phyloP scores from a whole-genome alignment of 2,329 filamentous ascomycete genomes.

The Tolypocladium inflatum region DNA sequence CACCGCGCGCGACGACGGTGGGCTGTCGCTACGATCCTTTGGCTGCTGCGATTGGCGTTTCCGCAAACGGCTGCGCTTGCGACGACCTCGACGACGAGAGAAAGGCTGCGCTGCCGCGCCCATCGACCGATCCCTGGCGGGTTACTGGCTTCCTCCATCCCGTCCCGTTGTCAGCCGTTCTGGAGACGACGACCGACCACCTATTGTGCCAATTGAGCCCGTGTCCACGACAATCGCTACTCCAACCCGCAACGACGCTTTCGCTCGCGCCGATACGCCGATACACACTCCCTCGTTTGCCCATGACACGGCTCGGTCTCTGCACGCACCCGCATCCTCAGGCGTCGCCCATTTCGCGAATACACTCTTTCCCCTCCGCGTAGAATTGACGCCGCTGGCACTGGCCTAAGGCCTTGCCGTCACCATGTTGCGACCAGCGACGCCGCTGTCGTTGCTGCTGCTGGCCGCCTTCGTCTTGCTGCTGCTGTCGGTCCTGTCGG shows the following conservation, averaged over 20 bases:
- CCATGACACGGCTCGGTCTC: not conserved
- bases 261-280: not conserved
- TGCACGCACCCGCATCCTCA: not conserved
- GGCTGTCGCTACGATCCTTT: not conserved
- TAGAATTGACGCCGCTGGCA: not conserved
- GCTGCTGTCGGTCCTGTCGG: constrained; percentile 80
- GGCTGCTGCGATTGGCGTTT: not conserved
- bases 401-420: constrained; percentile 10
- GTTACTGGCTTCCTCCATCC: not conserved
- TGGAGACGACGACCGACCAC: not conserved
- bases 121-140: not conserved
- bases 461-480: constrained; percentile 77
- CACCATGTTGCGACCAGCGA: constrained; percentile 83
- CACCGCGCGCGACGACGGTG: not conserved
- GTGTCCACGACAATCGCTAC: not conserved
- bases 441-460: constrained; percentile 79
- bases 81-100: not conserved
- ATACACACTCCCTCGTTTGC: not conserved
- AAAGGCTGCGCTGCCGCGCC: not conserved
- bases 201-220: not conserved
- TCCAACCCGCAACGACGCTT: not conserved
- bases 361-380: not conserved
- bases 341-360: not conserved
- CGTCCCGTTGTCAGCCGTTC: not conserved
- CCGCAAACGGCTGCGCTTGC: not conserved